Evolutionary conservation across 2,329 filamentous ascomycete species (phyloP).

Genomic region (Teratosphaeriaceae sp.): DNA sequence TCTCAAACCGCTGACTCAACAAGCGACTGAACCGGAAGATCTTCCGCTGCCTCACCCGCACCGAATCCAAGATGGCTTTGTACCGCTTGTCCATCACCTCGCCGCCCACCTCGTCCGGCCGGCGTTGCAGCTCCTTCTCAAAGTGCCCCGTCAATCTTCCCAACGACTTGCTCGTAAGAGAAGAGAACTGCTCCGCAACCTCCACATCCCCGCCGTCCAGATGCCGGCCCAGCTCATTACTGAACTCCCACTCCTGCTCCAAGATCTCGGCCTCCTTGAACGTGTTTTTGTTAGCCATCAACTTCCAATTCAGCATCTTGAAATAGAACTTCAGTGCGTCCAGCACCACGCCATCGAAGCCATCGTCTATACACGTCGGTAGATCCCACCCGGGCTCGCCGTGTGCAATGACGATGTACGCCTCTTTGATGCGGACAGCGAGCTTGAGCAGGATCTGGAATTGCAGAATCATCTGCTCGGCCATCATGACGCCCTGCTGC

Average conservation of each 20-base stretch:
- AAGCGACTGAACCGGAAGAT: constrained; percentile 91
- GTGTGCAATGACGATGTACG: constrained; percentile 75
- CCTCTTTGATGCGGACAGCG: constrained; percentile 85
- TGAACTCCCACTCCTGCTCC: constrained; percentile 97
- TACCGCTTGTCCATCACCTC: constrained; percentile 95
- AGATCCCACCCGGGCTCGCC: constrained; percentile 92
- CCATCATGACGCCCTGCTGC: constrained; percentile 86
- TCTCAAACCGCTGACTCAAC: constrained; percentile 89
- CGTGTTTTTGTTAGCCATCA: constrained; percentile 95
- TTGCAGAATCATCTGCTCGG: constrained; percentile 95
- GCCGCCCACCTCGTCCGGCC: constrained; percentile 70
- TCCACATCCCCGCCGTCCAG: constrained; percentile 93
- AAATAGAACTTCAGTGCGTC: constrained; percentile 97
- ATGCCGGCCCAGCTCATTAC: constrained; percentile 84
- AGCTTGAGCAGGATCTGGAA: constrained; percentile 90
- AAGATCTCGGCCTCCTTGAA: constrained; percentile 98
- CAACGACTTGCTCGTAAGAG: constrained; percentile 86
- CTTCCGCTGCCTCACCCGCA: constrained; percentile 92
- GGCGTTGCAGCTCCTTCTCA: constrained; percentile 79
- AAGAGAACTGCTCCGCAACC: constrained; percentile 94
- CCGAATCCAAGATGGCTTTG: constrained; percentile 90
- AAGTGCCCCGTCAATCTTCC: constrained; percentile 85
- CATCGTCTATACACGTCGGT: constrained; percentile 92
- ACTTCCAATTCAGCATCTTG: constrained; percentile 96
- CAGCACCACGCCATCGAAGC: constrained; percentile 84